These are phyloP conservation scores for Boletus insuetus DNA, from an alignment of 768 basidiomycete species.

Conservation along the genomic window DNA sequence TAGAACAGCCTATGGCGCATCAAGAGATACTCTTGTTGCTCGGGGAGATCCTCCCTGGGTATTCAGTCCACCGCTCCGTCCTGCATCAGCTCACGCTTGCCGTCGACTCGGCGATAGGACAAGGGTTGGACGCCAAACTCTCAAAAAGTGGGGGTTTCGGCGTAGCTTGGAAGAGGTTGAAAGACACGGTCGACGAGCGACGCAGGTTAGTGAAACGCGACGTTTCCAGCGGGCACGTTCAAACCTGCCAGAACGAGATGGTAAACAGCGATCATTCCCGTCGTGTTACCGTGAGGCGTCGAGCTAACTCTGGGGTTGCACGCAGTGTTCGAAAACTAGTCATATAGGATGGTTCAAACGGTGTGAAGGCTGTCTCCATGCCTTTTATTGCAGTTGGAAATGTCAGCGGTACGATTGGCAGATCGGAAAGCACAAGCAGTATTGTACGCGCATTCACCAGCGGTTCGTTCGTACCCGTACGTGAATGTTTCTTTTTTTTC, in stretches of 20 bases:
- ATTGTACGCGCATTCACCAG: conserved; percentile 20
- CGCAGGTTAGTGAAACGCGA: conserved; percentile 17
- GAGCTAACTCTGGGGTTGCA: neutral
- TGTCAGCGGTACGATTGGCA: conserved; percentile 20
- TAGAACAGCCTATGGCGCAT: conserved; percentile 6
- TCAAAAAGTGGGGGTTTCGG: conserved; percentile 15
- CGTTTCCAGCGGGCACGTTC: conserved; percentile 17
- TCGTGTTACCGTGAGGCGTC: neutral
- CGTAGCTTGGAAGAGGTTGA: conserved; percentile 23
- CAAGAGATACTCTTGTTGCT: conserved; percentile 10
- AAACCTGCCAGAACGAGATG: conserved; percentile 27
- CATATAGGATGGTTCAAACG: conserved; percentile 19
- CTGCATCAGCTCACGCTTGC: conserved; percentile 11
- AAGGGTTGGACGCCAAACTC: conserved; percentile 13
- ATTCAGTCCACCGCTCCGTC: conserved; percentile 28
- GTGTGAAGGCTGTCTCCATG: conserved; percentile 26
- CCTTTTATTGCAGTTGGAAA: conserved; percentile 25
- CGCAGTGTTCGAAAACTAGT: conserved; percentile 22
- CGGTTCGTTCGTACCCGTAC: conserved; percentile 19
- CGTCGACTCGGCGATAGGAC: conserved; percentile 5
- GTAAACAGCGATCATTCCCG: neutral
- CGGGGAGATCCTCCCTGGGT: conserved; percentile 19
- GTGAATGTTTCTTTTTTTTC: neutral
- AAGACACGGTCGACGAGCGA: conserved; percentile 16
- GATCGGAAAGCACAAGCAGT: conserved; percentile 26